These are phyloP conservation scores for Penicillium italicum DNA, from an alignment of 2,329 filamentous ascomycete species.

Conservation along the genomic window DNA sequence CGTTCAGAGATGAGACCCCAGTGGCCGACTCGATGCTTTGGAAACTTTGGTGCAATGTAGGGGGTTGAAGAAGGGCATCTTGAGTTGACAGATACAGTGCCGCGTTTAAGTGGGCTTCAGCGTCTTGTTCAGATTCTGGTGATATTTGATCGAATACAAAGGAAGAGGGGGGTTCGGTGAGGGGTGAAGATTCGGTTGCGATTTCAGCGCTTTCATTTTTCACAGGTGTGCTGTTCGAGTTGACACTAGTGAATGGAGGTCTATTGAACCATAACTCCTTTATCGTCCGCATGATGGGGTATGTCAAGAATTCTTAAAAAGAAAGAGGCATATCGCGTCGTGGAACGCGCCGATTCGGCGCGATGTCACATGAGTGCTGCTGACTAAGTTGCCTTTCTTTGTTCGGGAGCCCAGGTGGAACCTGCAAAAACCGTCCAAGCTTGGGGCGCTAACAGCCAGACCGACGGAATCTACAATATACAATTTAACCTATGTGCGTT, in stretches of 20 bases:
- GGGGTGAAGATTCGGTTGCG: slow-evolving; percentile 13
- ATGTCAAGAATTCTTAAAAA: background rate
- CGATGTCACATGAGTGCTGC: slow-evolving; percentile 15
- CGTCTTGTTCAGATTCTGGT: slow-evolving; percentile 5
- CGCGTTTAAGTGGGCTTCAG: slow-evolving; percentile 14
- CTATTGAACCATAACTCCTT: slow-evolving; percentile 48
- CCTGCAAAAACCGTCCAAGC: background rate
- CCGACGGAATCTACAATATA: too few relatives aligned
- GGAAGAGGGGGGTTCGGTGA: slow-evolving; percentile 27
- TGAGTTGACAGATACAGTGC: slow-evolving; percentile 15
- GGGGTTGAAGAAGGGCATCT: background rate
- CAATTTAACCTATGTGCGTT: too few relatives aligned
- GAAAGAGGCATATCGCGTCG: background rate
- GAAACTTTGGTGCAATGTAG: slow-evolving; percentile 15
- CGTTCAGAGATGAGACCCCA: slow-evolving; percentile 16
- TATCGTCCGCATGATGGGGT: slow-evolving; percentile 33
- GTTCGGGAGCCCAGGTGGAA: background rate
- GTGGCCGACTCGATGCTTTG: slow-evolving; percentile 16
- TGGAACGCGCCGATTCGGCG: background rate
- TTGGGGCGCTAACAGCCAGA: background rate
- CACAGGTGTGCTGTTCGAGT: background rate
- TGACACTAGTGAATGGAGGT: slow-evolving; percentile 22
- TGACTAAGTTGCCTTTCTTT: background rate
- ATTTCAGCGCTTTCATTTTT: background rate
- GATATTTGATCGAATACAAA: slow-evolving; percentile 25